Conservation (phyloP, 768 basidiomycete genomes). For the Termitomyces titanicus region DNA sequence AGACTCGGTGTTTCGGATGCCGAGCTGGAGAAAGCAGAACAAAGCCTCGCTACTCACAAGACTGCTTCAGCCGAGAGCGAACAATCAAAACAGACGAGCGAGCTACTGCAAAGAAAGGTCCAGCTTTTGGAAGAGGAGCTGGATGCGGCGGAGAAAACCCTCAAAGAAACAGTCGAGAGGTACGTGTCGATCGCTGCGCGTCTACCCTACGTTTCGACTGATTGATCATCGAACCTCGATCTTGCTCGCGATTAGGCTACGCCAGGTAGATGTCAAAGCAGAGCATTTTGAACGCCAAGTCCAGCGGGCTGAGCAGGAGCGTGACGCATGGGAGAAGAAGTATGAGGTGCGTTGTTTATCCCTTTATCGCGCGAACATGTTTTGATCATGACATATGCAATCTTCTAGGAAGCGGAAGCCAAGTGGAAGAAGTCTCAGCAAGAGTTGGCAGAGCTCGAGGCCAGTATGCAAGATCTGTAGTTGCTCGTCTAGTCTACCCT, state of each 20-base stretch:
- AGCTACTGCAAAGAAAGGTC: slow-evolving; percentile 78
- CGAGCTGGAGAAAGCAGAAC: slow-evolving; percentile 71
- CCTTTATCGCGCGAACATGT: background rate
- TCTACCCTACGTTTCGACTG: slow-evolving; percentile 5
- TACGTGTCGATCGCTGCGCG: slow-evolving; percentile 37
- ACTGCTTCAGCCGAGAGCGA: slow-evolving; percentile 63
- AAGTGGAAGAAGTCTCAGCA: slow-evolving; percentile 73
- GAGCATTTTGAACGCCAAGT: slow-evolving; percentile 97
- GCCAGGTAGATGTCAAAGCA: slow-evolving; percentile 97
- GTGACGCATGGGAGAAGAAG: slow-evolving; percentile 93
- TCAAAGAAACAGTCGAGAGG: slow-evolving; percentile 97
- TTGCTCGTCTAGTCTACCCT: slow-evolving; percentile 12
- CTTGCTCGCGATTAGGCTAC: slow-evolving; percentile 50
- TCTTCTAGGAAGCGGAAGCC: slow-evolving; percentile 57
- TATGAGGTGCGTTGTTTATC: slow-evolving; percentile 63
- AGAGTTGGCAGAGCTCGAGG: slow-evolving; percentile 82
- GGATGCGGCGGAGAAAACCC: slow-evolving; percentile 91
- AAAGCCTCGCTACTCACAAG: slow-evolving; percentile 64
- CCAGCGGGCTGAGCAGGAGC: slow-evolving; percentile 81
- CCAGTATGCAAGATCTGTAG: slow-evolving; percentile 70
- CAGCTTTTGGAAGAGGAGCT: slow-evolving; percentile 93
- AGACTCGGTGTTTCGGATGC: slow-evolving; percentile 60
- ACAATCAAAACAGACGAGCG: slow-evolving; percentile 63
- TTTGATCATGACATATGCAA: slow-evolving; percentile 8
- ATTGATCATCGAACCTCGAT: slow-evolving; percentile 15